A percentile compares a stretch with the other conserved stretches of the same genome.
phyloP scores from a whole-genome alignment of 441 rosid genomes.

The Breynia disticha region DNA sequence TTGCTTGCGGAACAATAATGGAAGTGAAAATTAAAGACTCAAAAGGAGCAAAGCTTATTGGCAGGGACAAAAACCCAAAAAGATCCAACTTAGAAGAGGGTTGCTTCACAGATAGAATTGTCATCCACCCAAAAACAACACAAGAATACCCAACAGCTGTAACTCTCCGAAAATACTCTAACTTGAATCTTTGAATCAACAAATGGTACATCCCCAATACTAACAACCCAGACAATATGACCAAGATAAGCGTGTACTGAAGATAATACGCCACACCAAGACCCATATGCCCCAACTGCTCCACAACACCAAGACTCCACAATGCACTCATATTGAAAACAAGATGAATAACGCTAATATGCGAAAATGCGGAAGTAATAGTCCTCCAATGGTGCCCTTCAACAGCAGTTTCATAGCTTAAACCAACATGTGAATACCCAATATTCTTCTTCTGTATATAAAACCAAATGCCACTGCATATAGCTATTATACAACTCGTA shows the following conservation, averaged over 20 bases:
- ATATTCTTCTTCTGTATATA: conserved; percentile 82
- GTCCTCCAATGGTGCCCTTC: conserved; percentile 93
- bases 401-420: conserved; percentile 68
- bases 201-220: conserved; percentile 72
- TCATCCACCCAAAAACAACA: conserved; percentile 99
- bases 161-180: conserved; percentile 81
- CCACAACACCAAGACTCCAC: conserved; percentile 92
- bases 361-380: conserved; percentile 87
- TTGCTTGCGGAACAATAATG: conserved; percentile 94
- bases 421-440: conserved; percentile 83
- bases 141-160: conserved; percentile 96
- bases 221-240: conserved; percentile 58
- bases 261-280: conserved; percentile 80
- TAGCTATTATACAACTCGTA: conserved; percentile 63
- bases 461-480: conserved; percentile 73
- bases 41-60: conserved; percentile 90
- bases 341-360: conserved; percentile 80
- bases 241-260: conserved; percentile 77
- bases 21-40: conserved; percentile 91
- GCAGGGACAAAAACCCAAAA: conserved; percentile 81
- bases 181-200: conserved; percentile 56
- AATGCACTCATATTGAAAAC: conserved; percentile 94
- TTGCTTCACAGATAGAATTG: conserved; percentile 83
- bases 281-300: conserved; percentile 58
- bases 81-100: conserved; percentile 89